Evolutionary conservation across 108 stramenopile genomes (phyloP).

Genomic region (Epithemia pelagica): DNA sequence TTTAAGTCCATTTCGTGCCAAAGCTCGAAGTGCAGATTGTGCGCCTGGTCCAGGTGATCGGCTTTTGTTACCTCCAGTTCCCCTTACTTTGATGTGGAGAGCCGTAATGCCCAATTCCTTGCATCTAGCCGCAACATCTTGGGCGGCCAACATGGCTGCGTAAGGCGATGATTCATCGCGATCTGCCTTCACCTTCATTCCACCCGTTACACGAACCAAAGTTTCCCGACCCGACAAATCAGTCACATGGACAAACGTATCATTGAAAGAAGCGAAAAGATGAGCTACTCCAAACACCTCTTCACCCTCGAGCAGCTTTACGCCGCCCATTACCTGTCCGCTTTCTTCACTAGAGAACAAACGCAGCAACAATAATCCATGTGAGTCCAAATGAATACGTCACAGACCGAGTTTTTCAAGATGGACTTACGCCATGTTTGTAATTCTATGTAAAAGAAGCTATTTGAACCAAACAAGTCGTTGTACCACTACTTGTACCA

Average conservation of each 20-base stretch:
- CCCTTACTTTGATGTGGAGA: slow-evolving; percentile 99
- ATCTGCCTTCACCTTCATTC: slow-evolving; percentile 99
- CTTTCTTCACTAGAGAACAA: slow-evolving; percentile 15
- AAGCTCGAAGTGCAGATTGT: slow-evolving; percentile 95
- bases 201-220: slow-evolving; percentile 98
- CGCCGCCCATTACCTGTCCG: slow-evolving; percentile 38
- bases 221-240: slow-evolving; percentile 99
- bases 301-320: slow-evolving; percentile 82
- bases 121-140: slow-evolving; percentile 94
- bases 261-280: slow-evolving; percentile 99
- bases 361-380: no score
- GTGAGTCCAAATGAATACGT: no score
- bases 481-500: no score
- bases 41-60: slow-evolving; percentile 98
- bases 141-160: slow-evolving; percentile 99
- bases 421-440: slow-evolving; percentile 1
- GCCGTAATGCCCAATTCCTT: slow-evolving; percentile 98
- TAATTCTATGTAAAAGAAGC: not conserved
- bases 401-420: no score
- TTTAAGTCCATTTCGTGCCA: slow-evolving; percentile 97
- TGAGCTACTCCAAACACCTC: slow-evolving; percentile 99
- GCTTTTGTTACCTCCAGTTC: slow-evolving; percentile 97
- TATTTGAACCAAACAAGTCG: not conserved
- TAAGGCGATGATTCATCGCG: slow-evolving; percentile 99
- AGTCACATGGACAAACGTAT: slow-evolving; percentile 99